Evolutionary conservation across 768 basidiomycete species (phyloP), one percentile per base, ranked within the genome.

Genomic region (Tremella yokohamensis): DNA sequence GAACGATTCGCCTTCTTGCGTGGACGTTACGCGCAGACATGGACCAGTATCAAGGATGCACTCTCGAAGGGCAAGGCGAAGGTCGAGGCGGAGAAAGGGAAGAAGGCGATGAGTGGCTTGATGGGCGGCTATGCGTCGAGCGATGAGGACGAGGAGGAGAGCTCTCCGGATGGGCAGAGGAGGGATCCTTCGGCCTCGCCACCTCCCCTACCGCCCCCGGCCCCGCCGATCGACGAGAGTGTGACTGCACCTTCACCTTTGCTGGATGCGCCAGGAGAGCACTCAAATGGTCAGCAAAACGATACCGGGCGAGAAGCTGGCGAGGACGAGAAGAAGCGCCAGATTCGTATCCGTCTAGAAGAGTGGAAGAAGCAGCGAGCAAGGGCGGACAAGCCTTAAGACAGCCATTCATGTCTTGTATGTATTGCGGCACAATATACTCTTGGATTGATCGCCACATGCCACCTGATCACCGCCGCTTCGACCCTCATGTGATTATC

Each of bases 1-100:
- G 78, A 79, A 45, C 82, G 88, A 6, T 93, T 96, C 69, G 83
- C 85, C 0, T 93, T 93, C 74, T 75, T 94, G 45, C 82, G 84
- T 34, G 90, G 90, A 1, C 79, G 88, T 20, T 91, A 87, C 85
- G 80, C 80, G 54, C 76, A 77, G 1, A 79, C 81, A 3, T 94
- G 90, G 90, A 76, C 76, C 26, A 66, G 76, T 1, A 76, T 81
- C 22, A 86, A 86, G 20, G 81, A 79, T 50, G 80, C 76, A 4
- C 47, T 62, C 15, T 49, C 49, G 48, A 52, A 19, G 40, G 54
- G 57, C 39, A 60, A 49, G 54, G 54, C 65, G 26, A 37, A 48
- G 4, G 45, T 40, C 13, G 34, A 54, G 39, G 54, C 44, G 25
- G 58, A 52, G 22, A 49, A 53, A 29, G 51, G 25, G 22, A 39